A percentile compares a stretch with the other conserved stretches of the same genome.
phyloP scores from a whole-genome alignment of 2,329 filamentous ascomycete genomes.

The Torrubiella hemipterigena region DNA sequence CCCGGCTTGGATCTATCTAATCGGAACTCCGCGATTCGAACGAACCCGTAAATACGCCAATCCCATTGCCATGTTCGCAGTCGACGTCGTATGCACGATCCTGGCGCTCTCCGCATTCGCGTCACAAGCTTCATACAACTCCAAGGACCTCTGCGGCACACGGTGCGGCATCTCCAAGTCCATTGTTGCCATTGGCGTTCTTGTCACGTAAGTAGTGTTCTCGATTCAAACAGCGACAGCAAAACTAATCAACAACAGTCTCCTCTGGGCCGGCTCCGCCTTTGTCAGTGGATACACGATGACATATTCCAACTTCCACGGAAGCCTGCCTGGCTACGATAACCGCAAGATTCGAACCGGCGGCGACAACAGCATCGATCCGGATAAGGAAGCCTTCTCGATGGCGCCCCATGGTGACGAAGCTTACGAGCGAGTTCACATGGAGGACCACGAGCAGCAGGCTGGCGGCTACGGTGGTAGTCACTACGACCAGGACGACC shows the following conservation, averaged over 20 bases:
- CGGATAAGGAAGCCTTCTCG: slow-evolving; percentile 58
- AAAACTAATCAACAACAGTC: slow-evolving; percentile 21
- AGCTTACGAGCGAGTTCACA: slow-evolving; percentile 49
- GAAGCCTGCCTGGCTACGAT: slow-evolving; percentile 50
- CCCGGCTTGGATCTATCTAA: slow-evolving; percentile 52
- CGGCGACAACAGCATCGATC: slow-evolving; percentile 43
- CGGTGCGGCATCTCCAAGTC: slow-evolving; percentile 50
- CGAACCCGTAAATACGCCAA: slow-evolving; percentile 50
- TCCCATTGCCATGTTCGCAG: slow-evolving; percentile 46
- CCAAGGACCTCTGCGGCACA: slow-evolving; percentile 38
- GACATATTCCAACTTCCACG: slow-evolving; percentile 50
- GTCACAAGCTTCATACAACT: slow-evolving; percentile 53
- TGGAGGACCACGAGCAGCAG: slow-evolving; percentile 38
- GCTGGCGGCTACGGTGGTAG: slow-evolving; percentile 17
- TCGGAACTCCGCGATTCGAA: slow-evolving; percentile 51
- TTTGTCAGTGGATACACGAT: slow-evolving; percentile 48
- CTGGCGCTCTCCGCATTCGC: slow-evolving; percentile 58
- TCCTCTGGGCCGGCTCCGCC: slow-evolving; percentile 42
- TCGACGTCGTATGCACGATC: slow-evolving; percentile 46
- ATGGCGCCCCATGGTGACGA: slow-evolving; percentile 57
- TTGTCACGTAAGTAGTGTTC: slow-evolving; percentile 41
- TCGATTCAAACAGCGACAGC: slow-evolving; percentile 5
- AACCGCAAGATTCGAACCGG: slow-evolving; percentile 27
- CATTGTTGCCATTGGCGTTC: slow-evolving; percentile 49
- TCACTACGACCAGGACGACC: slow-evolving; percentile 24